A percentile compares a stretch with the other conserved stretches of the same genome.
These are phyloP conservation scores for Carallia pectinifolia DNA, from an alignment of 345 rosid genomes.

Conservation along the genomic window DNA sequence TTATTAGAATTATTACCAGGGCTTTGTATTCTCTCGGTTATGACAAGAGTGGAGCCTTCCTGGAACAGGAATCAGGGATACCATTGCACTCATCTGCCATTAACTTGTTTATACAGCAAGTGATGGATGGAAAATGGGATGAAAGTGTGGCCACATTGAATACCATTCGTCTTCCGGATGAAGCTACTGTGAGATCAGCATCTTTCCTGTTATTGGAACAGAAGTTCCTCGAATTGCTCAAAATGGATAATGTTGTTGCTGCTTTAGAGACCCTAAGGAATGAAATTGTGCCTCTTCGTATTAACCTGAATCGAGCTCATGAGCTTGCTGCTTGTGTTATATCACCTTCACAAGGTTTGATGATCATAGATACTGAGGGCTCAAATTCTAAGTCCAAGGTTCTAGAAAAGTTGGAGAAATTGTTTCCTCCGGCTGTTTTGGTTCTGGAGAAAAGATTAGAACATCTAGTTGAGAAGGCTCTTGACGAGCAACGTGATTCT, in stretches of 20 bases:
- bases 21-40: constrained; percentile 76
- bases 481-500: constrained; percentile 56
- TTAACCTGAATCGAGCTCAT: constrained; percentile 45
- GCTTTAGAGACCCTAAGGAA: constrained; percentile 57
- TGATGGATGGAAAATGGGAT: constrained; percentile 69
- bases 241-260: constrained; percentile 37
- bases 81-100: constrained; percentile 47
- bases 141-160: constrained; percentile 55
- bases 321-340: constrained; percentile 57
- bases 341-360: constrained; percentile 31
- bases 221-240: constrained; percentile 58
- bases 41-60: constrained; percentile 53
- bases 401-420: constrained; percentile 50
- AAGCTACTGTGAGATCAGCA: constrained; percentile 50
- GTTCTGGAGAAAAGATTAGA: constrained; percentile 70
- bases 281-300: constrained; percentile 60
- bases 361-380: constrained; percentile 29
- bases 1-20: constrained; percentile 54
- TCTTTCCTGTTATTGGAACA: constrained; percentile 67
- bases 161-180: constrained; percentile 51
- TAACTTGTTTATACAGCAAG: constrained; percentile 44
- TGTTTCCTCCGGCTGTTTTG: constrained; percentile 63
- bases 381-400: constrained; percentile 44
- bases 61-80: constrained; percentile 74
- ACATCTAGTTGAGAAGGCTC: constrained; percentile 65